Percentiles rank a stretch among this genome's conserved stretches.
Conservation (phyloP, 805 yeast species). For the Vanderwaltozyma verrucispora region DNA sequence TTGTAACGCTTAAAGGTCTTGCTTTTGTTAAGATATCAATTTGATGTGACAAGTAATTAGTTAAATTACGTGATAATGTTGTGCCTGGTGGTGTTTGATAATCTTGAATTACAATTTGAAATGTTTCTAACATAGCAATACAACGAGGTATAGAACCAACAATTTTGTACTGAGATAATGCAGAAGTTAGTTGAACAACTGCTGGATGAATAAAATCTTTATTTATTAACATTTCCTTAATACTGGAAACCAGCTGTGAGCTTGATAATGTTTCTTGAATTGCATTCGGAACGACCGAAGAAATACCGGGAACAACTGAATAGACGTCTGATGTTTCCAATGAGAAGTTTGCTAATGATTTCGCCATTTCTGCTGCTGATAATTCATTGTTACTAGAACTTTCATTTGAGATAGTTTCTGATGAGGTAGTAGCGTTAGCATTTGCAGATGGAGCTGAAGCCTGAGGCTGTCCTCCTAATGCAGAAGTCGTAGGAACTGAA, state of each 20-base stretch:
- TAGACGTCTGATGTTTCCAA: slow-evolving; percentile 16
- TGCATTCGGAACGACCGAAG: slow-evolving; percentile 37
- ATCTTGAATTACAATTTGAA: slow-evolving; percentile 67
- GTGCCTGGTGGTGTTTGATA: slow-evolving; percentile 81
- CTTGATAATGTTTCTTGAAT: slow-evolving; percentile 18
- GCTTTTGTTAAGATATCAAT: slow-evolving; percentile 87
- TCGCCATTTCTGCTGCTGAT: slow-evolving; percentile 13
- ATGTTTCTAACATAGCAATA: slow-evolving; percentile 72
- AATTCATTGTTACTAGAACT: neutral
- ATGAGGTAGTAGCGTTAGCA: slow-evolving; percentile 2
- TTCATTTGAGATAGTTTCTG: slow-evolving; percentile 1
- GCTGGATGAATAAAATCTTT: slow-evolving; percentile 73
- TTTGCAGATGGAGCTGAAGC: neutral
- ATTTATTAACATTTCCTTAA: slow-evolving; percentile 26
- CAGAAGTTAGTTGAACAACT: slow-evolving; percentile 64
- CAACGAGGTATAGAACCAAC: slow-evolving; percentile 89
- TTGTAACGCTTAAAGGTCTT: slow-evolving; percentile 81
- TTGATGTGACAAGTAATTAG: slow-evolving; percentile 81
- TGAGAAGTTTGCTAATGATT: slow-evolving; percentile 19
- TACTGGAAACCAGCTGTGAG: slow-evolving; percentile 21
- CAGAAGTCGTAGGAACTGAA: slow-evolving; percentile 16
- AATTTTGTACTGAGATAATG: slow-evolving; percentile 71
- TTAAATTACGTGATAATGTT: slow-evolving; percentile 76
- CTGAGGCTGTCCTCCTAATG: slow-evolving; percentile 4
- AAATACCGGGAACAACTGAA: slow-evolving; percentile 31